Base-by-base conservation (phyloP, 2,329 filamentous ascomycete species). In the Fusarium pseudonygamai region DNA sequence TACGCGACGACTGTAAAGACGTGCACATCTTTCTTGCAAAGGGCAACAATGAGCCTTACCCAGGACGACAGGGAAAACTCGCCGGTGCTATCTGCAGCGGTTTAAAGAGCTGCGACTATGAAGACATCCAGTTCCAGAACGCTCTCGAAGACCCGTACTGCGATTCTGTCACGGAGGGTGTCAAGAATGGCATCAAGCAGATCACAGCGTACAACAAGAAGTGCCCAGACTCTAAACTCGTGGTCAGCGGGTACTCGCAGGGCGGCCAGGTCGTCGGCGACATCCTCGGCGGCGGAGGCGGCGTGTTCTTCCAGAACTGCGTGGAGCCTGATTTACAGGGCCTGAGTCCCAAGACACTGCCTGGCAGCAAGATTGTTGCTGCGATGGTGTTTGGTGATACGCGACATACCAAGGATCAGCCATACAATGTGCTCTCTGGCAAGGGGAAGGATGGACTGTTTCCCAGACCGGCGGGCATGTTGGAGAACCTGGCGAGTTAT, bases 351-450 rank as follows among this genome's bases (percentile, higher is more conserved):
- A 50, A 67, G 46, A 52, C 62, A 14, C 36, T 26, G 1, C 64
- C 64, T 0, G 64, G 64, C 3, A 67, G 39, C 45, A 67, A 40
- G 28, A 67, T 67, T 22, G 39, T 60, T 5, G 64, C 64, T 4
- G 62, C 64, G 3, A 67, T 67, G 64, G 40, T 67, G 13, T 67
- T 67, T 30, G 64, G 64, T 6, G 64, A 67, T 30, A 67, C 64
- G 9, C 62, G 64, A 24, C 64, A 67, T 40, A 67, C 64, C 13
- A 46, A 42, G 24, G 50, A 46, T n/a, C 62, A 67, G 15, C 64
- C 64, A 3, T 67, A 20, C 22, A 67, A 67, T 32, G 63, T 52
- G 9, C 43, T 67, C n/a, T 46, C 64, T 7, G 64, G 64, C 16
- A 28, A 30, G 8, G 34, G 28, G 4, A 60, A 67, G 13, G 59